Evolutionary conservation across 2,329 filamentous ascomycete genomes (phyloP).

Genomic region (Paramyrothecium sp.): DNA sequence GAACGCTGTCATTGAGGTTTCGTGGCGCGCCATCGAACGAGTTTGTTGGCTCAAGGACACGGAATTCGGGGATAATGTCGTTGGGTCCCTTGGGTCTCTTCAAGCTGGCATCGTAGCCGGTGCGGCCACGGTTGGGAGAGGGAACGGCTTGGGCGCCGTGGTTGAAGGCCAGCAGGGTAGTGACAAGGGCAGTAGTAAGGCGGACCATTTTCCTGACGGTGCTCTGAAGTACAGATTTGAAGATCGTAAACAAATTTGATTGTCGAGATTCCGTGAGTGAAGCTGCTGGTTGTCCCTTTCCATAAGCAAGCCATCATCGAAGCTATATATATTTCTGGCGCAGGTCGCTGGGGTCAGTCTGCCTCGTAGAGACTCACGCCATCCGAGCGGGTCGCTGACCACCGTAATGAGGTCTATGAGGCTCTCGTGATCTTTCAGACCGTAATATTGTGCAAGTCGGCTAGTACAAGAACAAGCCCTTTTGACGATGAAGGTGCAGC

Average conservation of each 20-base stretch:
- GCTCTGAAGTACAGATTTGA: not conserved
- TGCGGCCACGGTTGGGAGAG: too few relatives aligned
- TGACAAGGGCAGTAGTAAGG: too few relatives aligned
- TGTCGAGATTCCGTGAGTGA: not conserved
- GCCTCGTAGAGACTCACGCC: not conserved
- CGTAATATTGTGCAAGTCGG: not conserved
- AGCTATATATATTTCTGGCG: not conserved
- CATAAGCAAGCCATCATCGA: not conserved
- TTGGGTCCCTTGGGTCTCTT: too few relatives aligned
- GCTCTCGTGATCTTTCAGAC: not conserved
- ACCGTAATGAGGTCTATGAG: not conserved
- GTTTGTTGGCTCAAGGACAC: too few relatives aligned
- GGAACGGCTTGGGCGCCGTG: too few relatives aligned
- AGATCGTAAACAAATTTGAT: not conserved
- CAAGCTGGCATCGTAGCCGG: too few relatives aligned
- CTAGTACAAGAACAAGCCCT: not conserved
- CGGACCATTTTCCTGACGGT: too few relatives aligned
- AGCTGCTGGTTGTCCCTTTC: not conserved
- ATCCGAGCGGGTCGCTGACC: not conserved
- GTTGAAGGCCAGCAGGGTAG: too few relatives aligned
- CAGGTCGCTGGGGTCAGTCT: not conserved
- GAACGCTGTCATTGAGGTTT: too few relatives aligned
- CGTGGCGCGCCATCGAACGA: too few relatives aligned
- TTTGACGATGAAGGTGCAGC: not conserved
- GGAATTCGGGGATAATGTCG: too few relatives aligned